Percentiles rank a stretch among this genome's conserved stretches.
phyloP scores from a whole-genome alignment of 2,329 filamentous ascomycete genomes.

The Fusarium sp. region DNA sequence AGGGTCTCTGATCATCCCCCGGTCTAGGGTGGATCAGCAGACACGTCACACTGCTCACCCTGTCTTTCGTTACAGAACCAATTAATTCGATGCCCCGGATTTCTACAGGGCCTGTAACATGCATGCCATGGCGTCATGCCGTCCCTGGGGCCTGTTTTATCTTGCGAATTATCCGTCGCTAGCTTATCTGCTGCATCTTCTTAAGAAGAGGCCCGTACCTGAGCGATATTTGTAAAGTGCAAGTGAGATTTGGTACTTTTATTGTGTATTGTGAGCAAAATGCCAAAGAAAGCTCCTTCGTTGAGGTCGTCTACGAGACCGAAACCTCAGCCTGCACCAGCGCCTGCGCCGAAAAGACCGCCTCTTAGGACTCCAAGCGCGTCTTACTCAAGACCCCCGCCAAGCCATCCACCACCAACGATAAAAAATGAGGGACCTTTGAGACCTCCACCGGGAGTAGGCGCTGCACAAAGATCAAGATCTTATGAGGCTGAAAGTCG shows the following conservation, averaged over 20 bases:
- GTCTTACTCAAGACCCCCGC: constrained; percentile 23
- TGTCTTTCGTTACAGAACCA: constrained; percentile 16
- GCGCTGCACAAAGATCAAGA: constrained; percentile 20
- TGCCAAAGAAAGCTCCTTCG: constrained; percentile 31
- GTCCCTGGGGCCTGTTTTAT: constrained; percentile 4
- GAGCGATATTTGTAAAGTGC: not conserved
- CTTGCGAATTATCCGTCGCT: not conserved
- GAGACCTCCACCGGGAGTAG: constrained; percentile 7
- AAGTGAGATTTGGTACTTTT: not conserved
- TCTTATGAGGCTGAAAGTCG: constrained; percentile 35
- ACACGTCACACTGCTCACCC: constrained; percentile 37
- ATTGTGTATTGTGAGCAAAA: not conserved
- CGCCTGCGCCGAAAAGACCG: constrained; percentile 24
- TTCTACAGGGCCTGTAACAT: constrained; percentile 17
- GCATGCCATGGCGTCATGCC: constrained; percentile 39
- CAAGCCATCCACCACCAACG: constrained; percentile 12
- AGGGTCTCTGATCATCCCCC: constrained; percentile 7
- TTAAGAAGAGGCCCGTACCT: constrained; percentile 6
- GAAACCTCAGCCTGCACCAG: constrained; percentile 24
- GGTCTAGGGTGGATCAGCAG: constrained; percentile 37
- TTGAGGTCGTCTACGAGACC: constrained; percentile 26
- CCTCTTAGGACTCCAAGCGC: not conserved
- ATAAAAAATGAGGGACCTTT: not conserved
- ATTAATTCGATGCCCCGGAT: constrained; percentile 29
- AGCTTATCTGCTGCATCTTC: not conserved